Base-by-base conservation (phyloP, 768 basidiomycete species). In the Omphalotus guepiniiformis region DNA sequence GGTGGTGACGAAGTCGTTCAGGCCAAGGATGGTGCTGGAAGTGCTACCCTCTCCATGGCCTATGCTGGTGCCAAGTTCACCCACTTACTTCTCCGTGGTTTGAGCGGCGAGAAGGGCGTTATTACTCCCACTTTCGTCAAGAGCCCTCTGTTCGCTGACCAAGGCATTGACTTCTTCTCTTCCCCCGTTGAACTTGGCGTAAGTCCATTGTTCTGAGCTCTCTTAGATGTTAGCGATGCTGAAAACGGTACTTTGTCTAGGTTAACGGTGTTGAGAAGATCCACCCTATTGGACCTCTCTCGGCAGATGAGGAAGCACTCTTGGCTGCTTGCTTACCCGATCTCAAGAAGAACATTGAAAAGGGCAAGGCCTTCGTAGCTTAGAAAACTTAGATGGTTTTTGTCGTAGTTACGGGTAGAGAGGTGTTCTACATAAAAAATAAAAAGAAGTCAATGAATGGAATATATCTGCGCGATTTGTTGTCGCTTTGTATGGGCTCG, bases 1-100 rank as follows among this genome's bases (percentile, higher is more conserved):
- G 95, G 95, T 63, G 95, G 95, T 69, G 95, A 99, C 60, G 94
- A 97, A 71, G 94, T 97, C 53, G 95, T 98, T 63, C 85, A 96
- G 77, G 94, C 94, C 42, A 98, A 98, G 78, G 93, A 94, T 55
- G 87, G 86, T 59, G 87, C 89, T 48, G 95, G 95, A 51, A 91
- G 88, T 45, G 93, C 94, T 6, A 95, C 93, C 21, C 83, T 95
- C 49, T 92, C 89, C 27, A 96, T 96, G 93, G 93, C 92, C 2
- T 91, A 85, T 58, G 89, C 95, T 38, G 95, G 94, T 58, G 90
- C 91, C 61, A 86, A 88, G 69, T 98, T 98, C 70, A 79, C 92
- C 49, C 73, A 77, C 62, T 76, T 85, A 41, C 73, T 97, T 56
- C 79, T 98, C 59, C 78, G 83, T 36, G 95, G 93, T 23, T 63